phyloP scores from a whole-genome alignment of 306 rosid species.

The Prinsepia uniflora region DNA sequence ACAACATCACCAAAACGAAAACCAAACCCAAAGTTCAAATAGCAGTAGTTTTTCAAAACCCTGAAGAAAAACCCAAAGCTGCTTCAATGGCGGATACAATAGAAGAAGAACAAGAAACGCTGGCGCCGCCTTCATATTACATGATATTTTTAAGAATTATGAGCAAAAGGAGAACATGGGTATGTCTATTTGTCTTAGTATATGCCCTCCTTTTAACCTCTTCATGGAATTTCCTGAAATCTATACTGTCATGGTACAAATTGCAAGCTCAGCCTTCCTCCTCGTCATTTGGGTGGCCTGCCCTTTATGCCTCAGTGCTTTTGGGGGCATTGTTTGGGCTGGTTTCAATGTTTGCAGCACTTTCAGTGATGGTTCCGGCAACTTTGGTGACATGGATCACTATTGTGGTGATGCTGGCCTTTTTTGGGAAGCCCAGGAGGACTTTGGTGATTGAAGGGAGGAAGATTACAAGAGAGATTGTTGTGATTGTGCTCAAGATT shows the following conservation, averaged over 20 bases:
- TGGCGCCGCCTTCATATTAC: slow-evolving; percentile 42
- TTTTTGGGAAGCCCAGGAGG: slow-evolving; percentile 78
- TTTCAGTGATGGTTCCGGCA: slow-evolving; percentile 70
- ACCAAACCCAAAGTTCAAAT: neutral
- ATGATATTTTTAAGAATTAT: slow-evolving; percentile 39
- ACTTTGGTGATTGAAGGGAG: slow-evolving; percentile 75
- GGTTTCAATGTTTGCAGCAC: slow-evolving; percentile 81
- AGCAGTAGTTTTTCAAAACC: too few species aligned
- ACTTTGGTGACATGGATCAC: slow-evolving; percentile 86
- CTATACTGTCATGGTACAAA: slow-evolving; percentile 67
- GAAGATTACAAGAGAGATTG: slow-evolving; percentile 70
- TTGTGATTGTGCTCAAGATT: slow-evolving; percentile 56
- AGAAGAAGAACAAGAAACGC: slow-evolving; percentile 33
- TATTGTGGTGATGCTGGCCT: slow-evolving; percentile 72
- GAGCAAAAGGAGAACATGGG: slow-evolving; percentile 93
- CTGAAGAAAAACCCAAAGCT: neutral
- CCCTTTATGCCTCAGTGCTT: slow-evolving; percentile 76
- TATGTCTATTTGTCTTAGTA: slow-evolving; percentile 47
- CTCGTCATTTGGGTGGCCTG: slow-evolving; percentile 63
- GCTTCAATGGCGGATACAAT: slow-evolving; percentile 33
- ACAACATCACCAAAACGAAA: neutral
- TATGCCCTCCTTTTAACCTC: slow-evolving; percentile 48
- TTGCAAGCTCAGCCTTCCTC: slow-evolving; percentile 34
- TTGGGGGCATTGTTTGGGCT: slow-evolving; percentile 73
- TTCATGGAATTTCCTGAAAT: slow-evolving; percentile 68